These are phyloP conservation scores for Pisolithus orientalis DNA, from an alignment of 768 basidiomycete species.

Conservation along the genomic window DNA sequence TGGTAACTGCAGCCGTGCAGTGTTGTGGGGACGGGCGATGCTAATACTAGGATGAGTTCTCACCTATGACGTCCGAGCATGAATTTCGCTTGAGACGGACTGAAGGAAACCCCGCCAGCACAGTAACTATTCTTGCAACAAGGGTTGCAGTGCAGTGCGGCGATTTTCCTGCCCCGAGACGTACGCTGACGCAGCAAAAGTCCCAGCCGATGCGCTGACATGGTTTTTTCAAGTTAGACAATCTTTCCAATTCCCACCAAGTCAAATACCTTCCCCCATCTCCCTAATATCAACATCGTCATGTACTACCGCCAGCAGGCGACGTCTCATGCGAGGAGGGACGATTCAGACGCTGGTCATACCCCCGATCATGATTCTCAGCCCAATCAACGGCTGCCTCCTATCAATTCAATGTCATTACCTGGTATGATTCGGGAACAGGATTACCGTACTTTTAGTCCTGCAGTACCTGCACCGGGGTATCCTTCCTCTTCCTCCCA, in stretches of 20 bases:
- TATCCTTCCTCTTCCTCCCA: slow-evolving; percentile 2
- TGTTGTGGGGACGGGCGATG: background rate
- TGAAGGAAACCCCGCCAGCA: no score
- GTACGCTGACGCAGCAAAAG: slow-evolving; percentile 6
- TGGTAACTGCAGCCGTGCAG: background rate
- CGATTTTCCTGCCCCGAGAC: background rate
- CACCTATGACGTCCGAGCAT: background rate
- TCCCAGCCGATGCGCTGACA: slow-evolving; percentile 7
- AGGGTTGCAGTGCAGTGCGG: background rate
- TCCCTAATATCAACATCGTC: background rate
- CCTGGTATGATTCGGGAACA: slow-evolving; percentile 1
- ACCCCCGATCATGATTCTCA: background rate
- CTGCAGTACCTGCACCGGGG: background rate
- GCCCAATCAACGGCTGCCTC: slow-evolving; percentile 5
- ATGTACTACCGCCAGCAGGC: slow-evolving; percentile 12
- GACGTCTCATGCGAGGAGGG: slow-evolving; percentile 4
- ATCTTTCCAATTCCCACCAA: slow-evolving; percentile 7
- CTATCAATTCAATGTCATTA: slow-evolving; percentile 18
- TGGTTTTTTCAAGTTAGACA: slow-evolving; percentile 1
- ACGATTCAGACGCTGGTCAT: background rate
- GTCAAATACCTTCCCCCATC: slow-evolving; percentile 17
- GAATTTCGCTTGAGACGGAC: no score
- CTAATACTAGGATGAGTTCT: background rate
- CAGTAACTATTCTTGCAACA: no score
- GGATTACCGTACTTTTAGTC: background rate